phyloP scores from a whole-genome alignment of 2,329 filamentous ascomycete genomes.

The Hypoxylon sp. region DNA sequence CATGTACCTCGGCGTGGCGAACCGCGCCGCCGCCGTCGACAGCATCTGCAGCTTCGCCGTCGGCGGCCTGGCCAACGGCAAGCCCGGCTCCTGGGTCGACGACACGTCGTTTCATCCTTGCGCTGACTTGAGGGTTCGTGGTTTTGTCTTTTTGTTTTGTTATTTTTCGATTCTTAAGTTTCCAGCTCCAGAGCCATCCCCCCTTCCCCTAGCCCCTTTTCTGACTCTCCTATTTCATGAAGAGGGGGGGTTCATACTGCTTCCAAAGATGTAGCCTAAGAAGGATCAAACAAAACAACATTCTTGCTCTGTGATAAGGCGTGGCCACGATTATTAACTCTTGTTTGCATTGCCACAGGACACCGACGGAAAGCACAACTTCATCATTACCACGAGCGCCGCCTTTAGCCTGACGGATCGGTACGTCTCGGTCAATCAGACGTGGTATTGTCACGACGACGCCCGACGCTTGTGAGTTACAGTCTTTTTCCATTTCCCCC shows the following conservation, averaged over 20 bases:
- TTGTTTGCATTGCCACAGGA: conserved; percentile 18
- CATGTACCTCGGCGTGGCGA: conserved; percentile 34
- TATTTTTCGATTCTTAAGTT: too few species aligned
- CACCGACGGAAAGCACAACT: conserved; percentile 36
- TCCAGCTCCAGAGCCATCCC: too few species aligned
- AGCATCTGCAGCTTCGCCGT: conserved; percentile 38
- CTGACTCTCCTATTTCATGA: too few species aligned
- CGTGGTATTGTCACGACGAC: conserved; percentile 40
- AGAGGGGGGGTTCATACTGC: too few species aligned
- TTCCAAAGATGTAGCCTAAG: too few species aligned
- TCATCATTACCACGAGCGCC: conserved; percentile 38
- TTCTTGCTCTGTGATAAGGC: neutral
- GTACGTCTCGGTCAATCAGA: conserved; percentile 34
- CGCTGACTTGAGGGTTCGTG: conserved; percentile 31
- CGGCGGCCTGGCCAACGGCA: conserved; percentile 12
- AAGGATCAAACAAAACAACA: neutral
- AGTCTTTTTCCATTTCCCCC: neutral
- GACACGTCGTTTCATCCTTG: conserved; percentile 36
- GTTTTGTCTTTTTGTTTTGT: neutral
- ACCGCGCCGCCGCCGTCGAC: conserved; percentile 31
- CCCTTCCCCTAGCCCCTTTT: too few species aligned
- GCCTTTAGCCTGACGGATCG: conserved; percentile 22
- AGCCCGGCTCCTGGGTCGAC: conserved; percentile 18
- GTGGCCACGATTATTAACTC: neutral
- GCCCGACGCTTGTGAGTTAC: conserved; percentile 32